These are phyloP conservation scores for Verbascum thapsus DNA, from an alignment of 257 asterid genomes.

Conservation along the genomic window DNA sequence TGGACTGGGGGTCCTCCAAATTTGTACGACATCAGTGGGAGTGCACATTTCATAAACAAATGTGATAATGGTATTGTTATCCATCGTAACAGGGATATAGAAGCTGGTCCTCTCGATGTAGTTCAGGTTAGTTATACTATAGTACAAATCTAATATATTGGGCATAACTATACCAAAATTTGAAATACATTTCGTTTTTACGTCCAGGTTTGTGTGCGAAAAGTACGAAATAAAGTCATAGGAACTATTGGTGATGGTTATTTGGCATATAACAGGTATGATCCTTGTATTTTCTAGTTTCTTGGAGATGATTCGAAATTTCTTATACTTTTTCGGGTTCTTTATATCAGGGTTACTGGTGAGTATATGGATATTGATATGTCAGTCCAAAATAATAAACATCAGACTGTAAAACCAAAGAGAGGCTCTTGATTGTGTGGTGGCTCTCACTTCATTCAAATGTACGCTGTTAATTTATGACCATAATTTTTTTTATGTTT, in stretches of 20 bases:
- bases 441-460: no score
- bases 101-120: constrained; percentile 72
- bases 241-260: constrained; percentile 91
- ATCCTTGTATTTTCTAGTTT: constrained; percentile 7
- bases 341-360: constrained; percentile 65
- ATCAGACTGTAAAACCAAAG: constrained; percentile 1
- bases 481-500: constrained; percentile 14
- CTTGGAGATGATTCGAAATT: not conserved
- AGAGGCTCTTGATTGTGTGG: not conserved
- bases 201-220: constrained; percentile 80
- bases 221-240: constrained; percentile 88
- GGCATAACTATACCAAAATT: not conserved
- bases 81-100: constrained; percentile 93
- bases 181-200: constrained; percentile 11
- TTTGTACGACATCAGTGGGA: constrained; percentile 94
- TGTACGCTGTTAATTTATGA: not conserved
- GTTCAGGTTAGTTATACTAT: constrained; percentile 60
- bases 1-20: constrained; percentile 91
- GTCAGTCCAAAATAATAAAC: constrained; percentile 15
- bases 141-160: constrained; percentile 9
- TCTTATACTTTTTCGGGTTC: not conserved
- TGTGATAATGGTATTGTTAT: constrained; percentile 94
- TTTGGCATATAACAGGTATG: constrained; percentile 78
- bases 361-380: constrained; percentile 62
- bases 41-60: constrained; percentile 97